Conservation (phyloP, 192 early-diverging fungal genomes). For the Borealophlyctis nickersoniae region DNA sequence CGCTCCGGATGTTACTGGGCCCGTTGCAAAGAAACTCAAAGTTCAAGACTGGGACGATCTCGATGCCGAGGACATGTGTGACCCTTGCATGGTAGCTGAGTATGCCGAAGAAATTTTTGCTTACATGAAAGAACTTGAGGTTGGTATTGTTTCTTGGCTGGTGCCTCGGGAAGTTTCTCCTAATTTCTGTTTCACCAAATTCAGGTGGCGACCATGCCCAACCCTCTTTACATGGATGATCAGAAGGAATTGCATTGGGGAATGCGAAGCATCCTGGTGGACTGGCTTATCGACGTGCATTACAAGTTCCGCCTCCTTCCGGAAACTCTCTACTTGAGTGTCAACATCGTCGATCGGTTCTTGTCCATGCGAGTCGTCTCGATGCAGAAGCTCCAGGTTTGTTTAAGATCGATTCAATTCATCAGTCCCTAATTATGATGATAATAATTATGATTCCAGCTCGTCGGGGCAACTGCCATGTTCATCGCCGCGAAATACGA, state of each 20-base stretch:
- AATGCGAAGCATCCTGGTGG: conserved; percentile 89
- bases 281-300: conserved; percentile 95
- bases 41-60: conserved; percentile 57
- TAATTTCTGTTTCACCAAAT: conserved; percentile 3
- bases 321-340: conserved; percentile 89
- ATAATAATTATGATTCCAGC: no score
- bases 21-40: conserved; percentile 25
- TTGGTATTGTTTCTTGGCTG: conserved; percentile 27
- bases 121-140: conserved; percentile 76
- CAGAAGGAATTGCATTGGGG: conserved; percentile 88
- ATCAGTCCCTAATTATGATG: no score
- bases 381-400: conserved; percentile 84
- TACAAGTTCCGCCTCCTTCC: conserved; percentile 85
- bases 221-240: conserved; percentile 74
- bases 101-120: conserved; percentile 92
- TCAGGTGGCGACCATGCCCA: conserved; percentile 66
- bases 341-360: conserved; percentile 96
- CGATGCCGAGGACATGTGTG: conserved; percentile 72
- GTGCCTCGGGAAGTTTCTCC: no score
- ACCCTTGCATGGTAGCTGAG: conserved; percentile 92
- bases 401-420: no score
- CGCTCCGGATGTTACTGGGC: not conserved
- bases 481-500: conserved; percentile 95
- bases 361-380: conserved; percentile 82
- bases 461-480: conserved; percentile 87